Evolutionary conservation across 371 early-diverging fungal genomes (phyloP).

Genomic region (Capillidium rhysosporum): DNA sequence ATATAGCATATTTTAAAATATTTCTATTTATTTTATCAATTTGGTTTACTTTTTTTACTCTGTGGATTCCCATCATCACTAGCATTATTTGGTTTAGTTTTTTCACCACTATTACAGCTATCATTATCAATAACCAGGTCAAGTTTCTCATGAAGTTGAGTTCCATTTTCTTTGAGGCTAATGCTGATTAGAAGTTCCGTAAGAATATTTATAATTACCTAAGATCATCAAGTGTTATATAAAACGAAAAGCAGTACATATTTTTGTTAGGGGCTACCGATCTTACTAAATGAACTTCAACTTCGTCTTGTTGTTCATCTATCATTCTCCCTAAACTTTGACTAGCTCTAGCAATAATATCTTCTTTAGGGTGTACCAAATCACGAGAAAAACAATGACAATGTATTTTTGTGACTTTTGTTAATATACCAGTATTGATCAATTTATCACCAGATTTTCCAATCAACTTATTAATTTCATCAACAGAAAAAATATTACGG

Average conservation of each 20-base stretch:
- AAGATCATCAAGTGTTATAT: slow-evolving; percentile 26
- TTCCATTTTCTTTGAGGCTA: too few species aligned
- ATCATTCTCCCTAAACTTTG: background rate
- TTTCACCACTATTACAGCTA: too few species aligned
- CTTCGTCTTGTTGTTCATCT: slow-evolving; percentile 20
- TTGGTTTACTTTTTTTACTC: too few species aligned
- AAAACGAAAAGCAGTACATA: slow-evolving; percentile 88
- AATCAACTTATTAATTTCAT: slow-evolving; percentile 21
- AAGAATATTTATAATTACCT: background rate
- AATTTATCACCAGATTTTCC: background rate
- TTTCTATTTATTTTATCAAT: too few species aligned
- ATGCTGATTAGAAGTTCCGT: too few species aligned
- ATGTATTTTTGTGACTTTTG: slow-evolving; percentile 53
- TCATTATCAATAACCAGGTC: too few species aligned
- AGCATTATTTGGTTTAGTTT: too few species aligned
- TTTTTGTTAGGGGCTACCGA: slow-evolving; percentile 95
- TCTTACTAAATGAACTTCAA: slow-evolving; percentile 53
- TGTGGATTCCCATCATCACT: too few species aligned
- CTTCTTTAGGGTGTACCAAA: slow-evolving; percentile 32
- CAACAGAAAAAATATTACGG: slow-evolving; percentile 37
- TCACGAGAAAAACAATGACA: slow-evolving; percentile 86
- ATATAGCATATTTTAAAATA: too few species aligned
- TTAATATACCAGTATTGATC: background rate
- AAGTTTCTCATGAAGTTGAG: too few species aligned
- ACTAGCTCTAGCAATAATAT: slow-evolving; percentile 33